phyloP scores from a whole-genome alignment of 768 basidiomycete genomes.

The Trametes cinnabarina region DNA sequence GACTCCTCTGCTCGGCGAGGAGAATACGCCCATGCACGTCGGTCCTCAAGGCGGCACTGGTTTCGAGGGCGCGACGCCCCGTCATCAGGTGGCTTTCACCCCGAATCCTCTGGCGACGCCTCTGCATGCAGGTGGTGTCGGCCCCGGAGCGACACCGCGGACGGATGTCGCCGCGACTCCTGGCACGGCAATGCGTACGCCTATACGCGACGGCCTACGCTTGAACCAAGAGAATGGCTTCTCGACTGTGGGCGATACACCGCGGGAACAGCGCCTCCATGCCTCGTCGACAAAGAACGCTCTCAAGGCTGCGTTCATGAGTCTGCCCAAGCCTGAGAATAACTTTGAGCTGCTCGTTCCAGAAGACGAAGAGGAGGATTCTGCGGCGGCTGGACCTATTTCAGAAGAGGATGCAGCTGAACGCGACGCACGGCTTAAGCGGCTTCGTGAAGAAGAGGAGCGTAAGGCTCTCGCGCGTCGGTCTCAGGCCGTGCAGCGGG shows the following conservation, averaged over 20 bases:
- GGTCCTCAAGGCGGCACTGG: conserved; percentile 80
- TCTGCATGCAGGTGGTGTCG: conserved; percentile 44
- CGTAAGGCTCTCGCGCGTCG: conserved; percentile 76
- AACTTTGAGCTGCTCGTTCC: conserved; percentile 94
- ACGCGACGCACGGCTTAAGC: conserved; percentile 72
- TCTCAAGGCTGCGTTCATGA: conserved; percentile 77
- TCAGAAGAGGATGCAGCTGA: conserved; percentile 91
- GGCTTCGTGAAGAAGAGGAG: conserved; percentile 73
- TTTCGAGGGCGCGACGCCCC: conserved; percentile 94
- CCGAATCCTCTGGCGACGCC: conserved; percentile 97
- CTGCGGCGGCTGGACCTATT: conserved; percentile 35
- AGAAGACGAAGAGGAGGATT: conserved; percentile 72
- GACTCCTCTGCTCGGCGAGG: conserved; percentile 93
- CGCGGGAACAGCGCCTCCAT: conserved; percentile 69
- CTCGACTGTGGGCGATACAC: conserved; percentile 60
- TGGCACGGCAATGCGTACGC: conserved; percentile 84
- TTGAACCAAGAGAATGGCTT: conserved; percentile 76
- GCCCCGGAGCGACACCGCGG: conserved; percentile 36
- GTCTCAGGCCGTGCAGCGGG: conserved; percentile 76
- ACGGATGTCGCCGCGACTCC: conserved; percentile 32
- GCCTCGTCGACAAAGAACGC: conserved; percentile 66
- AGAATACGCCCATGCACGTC: conserved; percentile 91
- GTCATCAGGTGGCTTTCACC: conserved; percentile 84
- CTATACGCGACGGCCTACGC: conserved; percentile 85
- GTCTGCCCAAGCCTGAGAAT: conserved; percentile 89